phyloP scores from a whole-genome alignment of 2,329 filamentous ascomycete genomes.

The Fusarium papillatum region DNA sequence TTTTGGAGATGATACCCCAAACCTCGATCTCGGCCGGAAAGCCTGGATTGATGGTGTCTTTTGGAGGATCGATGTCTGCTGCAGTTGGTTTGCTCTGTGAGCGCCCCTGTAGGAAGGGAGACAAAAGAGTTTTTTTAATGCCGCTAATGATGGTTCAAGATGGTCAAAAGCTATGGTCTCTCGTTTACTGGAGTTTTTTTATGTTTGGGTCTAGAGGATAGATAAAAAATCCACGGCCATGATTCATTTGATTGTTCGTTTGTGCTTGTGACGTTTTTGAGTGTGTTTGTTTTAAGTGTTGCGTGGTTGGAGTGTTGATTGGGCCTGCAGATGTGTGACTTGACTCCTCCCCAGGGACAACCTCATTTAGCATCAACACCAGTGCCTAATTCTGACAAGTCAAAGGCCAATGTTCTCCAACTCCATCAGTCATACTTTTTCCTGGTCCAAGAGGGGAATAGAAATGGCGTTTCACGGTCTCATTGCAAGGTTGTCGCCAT shows the following conservation, averaged over 20 bases:
- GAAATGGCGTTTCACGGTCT: neutral
- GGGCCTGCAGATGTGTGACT: neutral
- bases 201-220: conserved; percentile 42
- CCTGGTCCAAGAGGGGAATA: neutral
- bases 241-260: conserved; percentile 22
- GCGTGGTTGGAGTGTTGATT: neutral
- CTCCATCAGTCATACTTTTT: too few species aligned
- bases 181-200: conserved; percentile 37
- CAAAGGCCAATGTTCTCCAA: neutral
- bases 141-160: conserved; percentile 40
- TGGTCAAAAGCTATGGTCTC: conserved; percentile 22
- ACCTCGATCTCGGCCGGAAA: conserved; percentile 37
- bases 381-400: neutral
- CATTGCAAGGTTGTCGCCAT: neutral
- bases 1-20: conserved; percentile 39
- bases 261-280: neutral
- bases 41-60: conserved; percentile 26
- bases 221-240: conserved; percentile 43
- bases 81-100: conserved; percentile 37
- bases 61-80: conserved; percentile 36
- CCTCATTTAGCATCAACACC: neutral
- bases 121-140: conserved; percentile 33
- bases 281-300: neutral
- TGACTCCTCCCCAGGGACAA: neutral
- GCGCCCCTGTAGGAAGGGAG: conserved; percentile 19